Evolutionary conservation across 1,284 basidiomycete species (phyloP).

Genomic region (Austropuccinia psidii): DNA sequence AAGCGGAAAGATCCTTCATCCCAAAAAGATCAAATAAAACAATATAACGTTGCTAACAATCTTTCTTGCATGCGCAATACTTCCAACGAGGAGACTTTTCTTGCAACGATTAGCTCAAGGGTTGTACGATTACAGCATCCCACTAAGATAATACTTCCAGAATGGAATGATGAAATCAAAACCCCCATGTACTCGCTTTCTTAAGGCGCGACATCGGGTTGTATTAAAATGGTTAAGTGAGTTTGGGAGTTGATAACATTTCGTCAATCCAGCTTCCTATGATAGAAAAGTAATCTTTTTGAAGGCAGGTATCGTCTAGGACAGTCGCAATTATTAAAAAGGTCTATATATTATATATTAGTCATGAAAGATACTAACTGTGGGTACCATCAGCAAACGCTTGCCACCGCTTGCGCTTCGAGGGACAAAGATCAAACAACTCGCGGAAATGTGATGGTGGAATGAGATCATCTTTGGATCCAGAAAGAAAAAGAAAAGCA

Average conservation of each 20-base stretch:
- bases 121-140: too few species aligned
- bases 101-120: too few species aligned
- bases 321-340: too few species aligned
- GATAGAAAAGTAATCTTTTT: slow-evolving; percentile 22
- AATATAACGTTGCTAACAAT: too few species aligned
- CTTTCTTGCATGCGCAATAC: too few species aligned
- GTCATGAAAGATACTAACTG: slow-evolving; percentile 9
- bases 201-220: too few species aligned
- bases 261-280: slow-evolving; percentile 32
- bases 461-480: slow-evolving; percentile 26
- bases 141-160: too few species aligned
- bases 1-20: too few species aligned
- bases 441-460: slow-evolving; percentile 21
- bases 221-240: neutral
- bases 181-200: too few species aligned
- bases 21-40: too few species aligned
- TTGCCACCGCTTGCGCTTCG: slow-evolving; percentile 16
- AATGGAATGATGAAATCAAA: too few species aligned
- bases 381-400: slow-evolving; percentile 28
- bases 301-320: slow-evolving; percentile 35
- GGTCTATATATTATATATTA: neutral
- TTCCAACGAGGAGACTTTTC: too few species aligned
- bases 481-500: slow-evolving; percentile 29
- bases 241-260: slow-evolving; percentile 8
- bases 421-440: slow-evolving; percentile 19